phyloP scores from a whole-genome alignment of 2,329 filamentous ascomycete species.

The Trichoderma sp. region DNA sequence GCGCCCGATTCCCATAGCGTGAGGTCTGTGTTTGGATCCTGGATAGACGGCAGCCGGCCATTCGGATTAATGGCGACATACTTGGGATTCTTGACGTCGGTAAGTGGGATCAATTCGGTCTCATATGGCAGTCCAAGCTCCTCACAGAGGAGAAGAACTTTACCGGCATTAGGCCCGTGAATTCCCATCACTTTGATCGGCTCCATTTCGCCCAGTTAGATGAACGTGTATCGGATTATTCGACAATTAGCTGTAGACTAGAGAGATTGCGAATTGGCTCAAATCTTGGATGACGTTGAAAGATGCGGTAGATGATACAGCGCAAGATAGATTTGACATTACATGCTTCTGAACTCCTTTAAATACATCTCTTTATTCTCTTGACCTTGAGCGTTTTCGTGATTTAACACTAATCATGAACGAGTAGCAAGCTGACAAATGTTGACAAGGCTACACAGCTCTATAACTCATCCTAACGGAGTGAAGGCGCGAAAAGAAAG shows the following conservation, averaged over 20 bases:
- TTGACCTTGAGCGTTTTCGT: neutral
- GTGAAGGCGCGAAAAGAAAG: neutral
- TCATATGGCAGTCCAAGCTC: constrained; percentile 43
- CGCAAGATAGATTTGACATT: neutral
- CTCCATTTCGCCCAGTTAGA: neutral
- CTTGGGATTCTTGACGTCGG: constrained; percentile 33
- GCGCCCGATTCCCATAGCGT: constrained; percentile 35
- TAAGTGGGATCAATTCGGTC: constrained; percentile 30
- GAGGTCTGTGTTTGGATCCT: constrained; percentile 40
- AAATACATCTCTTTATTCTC: neutral
- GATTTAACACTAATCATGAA: neutral
- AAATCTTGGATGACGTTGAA: neutral
- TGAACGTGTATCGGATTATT: neutral
- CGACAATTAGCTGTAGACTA: neutral
- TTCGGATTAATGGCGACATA: constrained; percentile 40
- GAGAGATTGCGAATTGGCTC: neutral
- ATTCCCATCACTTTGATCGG: constrained; percentile 5
- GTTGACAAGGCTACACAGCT: neutral
- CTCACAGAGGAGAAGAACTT: constrained; percentile 40
- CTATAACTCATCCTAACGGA: neutral
- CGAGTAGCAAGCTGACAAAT: neutral
- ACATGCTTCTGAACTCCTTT: neutral
- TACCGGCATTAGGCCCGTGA: constrained; percentile 36
- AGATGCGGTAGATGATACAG: neutral
- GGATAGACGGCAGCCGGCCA: constrained; percentile 38